Evolutionary conservation across 805 yeast genomes (phyloP), one percentile per base, ranked within the genome.

Genomic region (Lachancea nothofagi): DNA sequence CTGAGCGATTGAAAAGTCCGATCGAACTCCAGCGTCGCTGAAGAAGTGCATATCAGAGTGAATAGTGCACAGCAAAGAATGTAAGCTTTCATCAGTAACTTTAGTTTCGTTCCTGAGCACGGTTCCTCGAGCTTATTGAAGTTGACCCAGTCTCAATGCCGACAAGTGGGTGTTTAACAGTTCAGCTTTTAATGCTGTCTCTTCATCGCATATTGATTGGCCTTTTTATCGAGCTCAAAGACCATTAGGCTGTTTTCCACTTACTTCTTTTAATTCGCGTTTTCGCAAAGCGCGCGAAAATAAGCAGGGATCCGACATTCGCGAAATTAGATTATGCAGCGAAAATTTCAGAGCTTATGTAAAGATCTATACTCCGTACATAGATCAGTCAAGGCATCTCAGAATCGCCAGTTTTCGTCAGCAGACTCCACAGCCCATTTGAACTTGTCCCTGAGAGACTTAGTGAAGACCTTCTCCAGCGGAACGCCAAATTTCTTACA

Each of bases 401-500:
- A 89, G 57, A 89, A 89, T 49, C 76, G 72, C 97, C 97, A 89
- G 53, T 85, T 66, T 49, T 77, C 87, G 58, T 83, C 97, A 3
- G 80, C 88, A 38, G 89, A 79, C 61, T 89, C 95, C 38, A 90
- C 82, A 22, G 97, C 97, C 97, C 97, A 90, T 33, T 77, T 80
- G 66, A 90, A 90, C 66, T 90, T 90, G 30, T 89, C 96, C 45
- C 97, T 69, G 40, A 90, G 67, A 0, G 97, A 85, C 65, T 88
- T 89, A 9, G 96, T 83, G 52, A 90, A 88, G 29, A 90, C 69
- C 62, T 85, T 89, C 62, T 90, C 97, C 40, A 90, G 82, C 6
- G 97, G 97, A 15, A 90, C 96, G 40, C 77, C 71, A 57, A 67
- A 87, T 62, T 79, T 84, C 62, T 88, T 89, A 38, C 95, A 75